Evolutionary conservation across 192 early-diverging fungal genomes (phyloP).

Genomic region (Bifiguratus adelaidae): DNA sequence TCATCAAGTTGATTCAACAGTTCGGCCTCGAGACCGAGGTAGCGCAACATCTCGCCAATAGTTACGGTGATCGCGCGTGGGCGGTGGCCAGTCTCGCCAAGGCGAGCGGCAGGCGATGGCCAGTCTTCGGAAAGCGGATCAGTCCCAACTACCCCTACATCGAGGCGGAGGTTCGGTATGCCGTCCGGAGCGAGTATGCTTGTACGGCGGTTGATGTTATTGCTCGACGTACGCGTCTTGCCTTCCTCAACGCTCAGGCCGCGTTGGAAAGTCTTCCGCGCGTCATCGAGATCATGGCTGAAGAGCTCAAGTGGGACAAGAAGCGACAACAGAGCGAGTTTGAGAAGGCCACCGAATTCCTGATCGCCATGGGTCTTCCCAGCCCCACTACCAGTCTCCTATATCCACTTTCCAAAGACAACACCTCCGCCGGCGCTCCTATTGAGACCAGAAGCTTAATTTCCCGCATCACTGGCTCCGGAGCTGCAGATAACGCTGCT

Average conservation of each 20-base stretch:
- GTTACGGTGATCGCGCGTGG: slow-evolving; percentile 94
- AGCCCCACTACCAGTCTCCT: slow-evolving; percentile 4
- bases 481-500: slow-evolving; percentile 18
- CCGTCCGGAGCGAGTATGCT: slow-evolving; percentile 86
- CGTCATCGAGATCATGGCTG: slow-evolving; percentile 86
- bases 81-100: slow-evolving; percentile 79
- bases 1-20: slow-evolving; percentile 91
- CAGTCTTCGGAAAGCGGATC: slow-evolving; percentile 71
- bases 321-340: slow-evolving; percentile 58
- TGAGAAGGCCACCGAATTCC: slow-evolving; percentile 60
- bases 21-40: slow-evolving; percentile 91
- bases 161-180: slow-evolving; percentile 89
- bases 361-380: slow-evolving; percentile 89
- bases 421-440: slow-evolving; percentile 10
- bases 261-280: slow-evolving; percentile 75
- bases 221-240: slow-evolving; percentile 80
- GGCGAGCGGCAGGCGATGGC: slow-evolving; percentile 61
- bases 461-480: not conserved
- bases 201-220: slow-evolving; percentile 90
- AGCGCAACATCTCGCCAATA: slow-evolving; percentile 80
- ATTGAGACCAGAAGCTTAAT: slow-evolving; percentile 4
- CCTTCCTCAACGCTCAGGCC: slow-evolving; percentile 90
- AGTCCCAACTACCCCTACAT: slow-evolving; percentile 83
- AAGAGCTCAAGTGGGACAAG: slow-evolving; percentile 73
- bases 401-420: slow-evolving; percentile 3